Percentiles rank a stretch among this genome's conserved stretches.
Evolutionary conservation across 1,139 yeast species (phyloP).

Genomic region (Diutina mesorugosa): DNA sequence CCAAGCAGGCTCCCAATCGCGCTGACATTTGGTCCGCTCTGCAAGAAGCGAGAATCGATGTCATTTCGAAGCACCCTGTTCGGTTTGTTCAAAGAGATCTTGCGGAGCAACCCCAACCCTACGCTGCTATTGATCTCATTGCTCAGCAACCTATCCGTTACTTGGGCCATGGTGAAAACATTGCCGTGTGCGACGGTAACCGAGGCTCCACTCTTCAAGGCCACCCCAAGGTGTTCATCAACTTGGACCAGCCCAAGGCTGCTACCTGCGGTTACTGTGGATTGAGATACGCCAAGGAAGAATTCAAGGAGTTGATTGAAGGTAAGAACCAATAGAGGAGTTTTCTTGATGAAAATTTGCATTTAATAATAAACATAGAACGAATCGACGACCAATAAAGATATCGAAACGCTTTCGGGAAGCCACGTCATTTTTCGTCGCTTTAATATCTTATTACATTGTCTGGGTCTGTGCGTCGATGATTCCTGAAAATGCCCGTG

Average conservation of each 20-base stretch:
- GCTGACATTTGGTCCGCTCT: conserved; percentile 56
- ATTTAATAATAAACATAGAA: not conserved
- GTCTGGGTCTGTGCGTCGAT: no score
- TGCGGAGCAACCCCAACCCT: conserved; percentile 60
- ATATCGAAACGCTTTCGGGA: no score
- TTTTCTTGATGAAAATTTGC: conserved; percentile 2
- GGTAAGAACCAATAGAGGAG: not conserved
- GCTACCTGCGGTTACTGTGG: conserved; percentile 77
- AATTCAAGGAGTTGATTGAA: conserved; percentile 26
- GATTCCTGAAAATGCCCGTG: no score
- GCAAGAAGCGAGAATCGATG: conserved; percentile 51
- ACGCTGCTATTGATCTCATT: conserved; percentile 76
- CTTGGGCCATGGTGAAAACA: conserved; percentile 32
- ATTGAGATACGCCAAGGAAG: conserved; percentile 47
- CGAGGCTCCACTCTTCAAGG: conserved; percentile 60
- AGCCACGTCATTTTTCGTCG: no score
- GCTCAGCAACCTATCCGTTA: conserved; percentile 62
- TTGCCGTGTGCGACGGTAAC: conserved; percentile 82
- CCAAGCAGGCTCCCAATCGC: conserved; percentile 68
- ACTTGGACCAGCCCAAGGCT: conserved; percentile 63
- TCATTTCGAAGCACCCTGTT: conserved; percentile 39
- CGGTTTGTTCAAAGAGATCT: conserved; percentile 67
- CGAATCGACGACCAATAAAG: not conserved
- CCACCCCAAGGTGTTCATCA: conserved; percentile 76
- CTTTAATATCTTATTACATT: no score